These are phyloP conservation scores for Beauveria medogensis DNA, from an alignment of 2,329 filamentous ascomycete genomes.

Conservation along the genomic window DNA sequence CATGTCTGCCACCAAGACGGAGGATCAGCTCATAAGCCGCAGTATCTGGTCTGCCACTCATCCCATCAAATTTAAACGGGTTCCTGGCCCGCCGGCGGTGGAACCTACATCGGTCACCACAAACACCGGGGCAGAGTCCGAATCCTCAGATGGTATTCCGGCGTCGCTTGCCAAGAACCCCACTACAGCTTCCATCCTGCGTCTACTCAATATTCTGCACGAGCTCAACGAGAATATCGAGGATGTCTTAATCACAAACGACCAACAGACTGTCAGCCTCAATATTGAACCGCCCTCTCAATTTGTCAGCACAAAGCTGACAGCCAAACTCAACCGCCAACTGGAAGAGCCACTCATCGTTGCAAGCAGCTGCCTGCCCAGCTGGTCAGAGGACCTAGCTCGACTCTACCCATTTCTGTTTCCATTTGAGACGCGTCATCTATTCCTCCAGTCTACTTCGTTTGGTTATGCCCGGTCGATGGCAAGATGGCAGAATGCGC, in stretches of 20 bases:
- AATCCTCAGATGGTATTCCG: constrained; percentile 57
- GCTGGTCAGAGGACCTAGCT: constrained; percentile 92
- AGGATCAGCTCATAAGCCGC: constrained; percentile 57
- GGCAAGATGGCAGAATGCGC: constrained; percentile 92
- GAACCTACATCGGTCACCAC: constrained; percentile 57
- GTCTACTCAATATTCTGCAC: constrained; percentile 81
- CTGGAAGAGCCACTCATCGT: constrained; percentile 95
- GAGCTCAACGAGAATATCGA: constrained; percentile 89
- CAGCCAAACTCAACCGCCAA: constrained; percentile 93
- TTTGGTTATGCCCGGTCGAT: constrained; percentile 97
- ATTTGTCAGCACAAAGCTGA: constrained; percentile 97
- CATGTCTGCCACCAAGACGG: constrained; percentile 40
- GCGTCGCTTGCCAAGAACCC: constrained; percentile 76
- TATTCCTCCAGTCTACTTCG: constrained; percentile 95
- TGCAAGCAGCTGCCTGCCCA: constrained; percentile 89
- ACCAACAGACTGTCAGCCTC: constrained; percentile 58
- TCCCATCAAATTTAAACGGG: constrained; percentile 83
- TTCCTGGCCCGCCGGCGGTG: constrained; percentile 70
- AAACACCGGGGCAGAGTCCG: constrained; percentile 39
- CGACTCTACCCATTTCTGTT: constrained; percentile 94
- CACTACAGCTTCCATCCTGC: constrained; percentile 78
- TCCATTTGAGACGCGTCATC: constrained; percentile 91
- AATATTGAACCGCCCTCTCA: constrained; percentile 80
- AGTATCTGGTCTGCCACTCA: constrained; percentile 89
- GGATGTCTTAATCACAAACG: constrained; percentile 72